phyloP scores from a whole-genome alignment of 192 early-diverging fungal species.

The Kappamyces sp. region DNA sequence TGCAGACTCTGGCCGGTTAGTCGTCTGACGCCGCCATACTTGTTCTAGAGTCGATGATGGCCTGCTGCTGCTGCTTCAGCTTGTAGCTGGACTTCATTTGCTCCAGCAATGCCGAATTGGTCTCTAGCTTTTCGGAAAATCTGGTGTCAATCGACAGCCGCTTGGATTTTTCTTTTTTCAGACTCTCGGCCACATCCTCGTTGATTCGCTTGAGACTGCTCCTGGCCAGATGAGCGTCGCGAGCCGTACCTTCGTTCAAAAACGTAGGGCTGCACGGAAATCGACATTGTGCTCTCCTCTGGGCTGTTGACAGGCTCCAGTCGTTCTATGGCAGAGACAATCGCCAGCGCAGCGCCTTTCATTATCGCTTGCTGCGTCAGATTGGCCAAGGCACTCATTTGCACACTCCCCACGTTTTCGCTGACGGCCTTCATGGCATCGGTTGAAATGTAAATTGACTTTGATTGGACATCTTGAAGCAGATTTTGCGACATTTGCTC shows the following conservation, averaged over 20 bases:
- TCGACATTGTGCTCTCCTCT: not conserved
- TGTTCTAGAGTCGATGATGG: constrained; percentile 54
- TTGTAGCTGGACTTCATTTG: constrained; percentile 44
- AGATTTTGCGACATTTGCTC: not conserved
- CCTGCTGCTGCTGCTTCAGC: constrained; percentile 60
- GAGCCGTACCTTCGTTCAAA: not conserved
- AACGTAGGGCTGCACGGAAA: constrained; percentile 9
- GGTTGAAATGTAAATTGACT: constrained; percentile 2
- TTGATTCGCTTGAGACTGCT: not conserved
- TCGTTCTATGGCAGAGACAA: constrained; percentile 3
- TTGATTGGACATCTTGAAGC: constrained; percentile 11
- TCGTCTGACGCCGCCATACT: constrained; percentile 15
- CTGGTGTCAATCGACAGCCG: constrained; percentile 16
- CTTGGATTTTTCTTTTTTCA: not conserved
- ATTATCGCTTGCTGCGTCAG: constrained; percentile 1
- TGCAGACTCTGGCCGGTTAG: constrained; percentile 16
- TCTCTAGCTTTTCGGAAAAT: constrained; percentile 12
- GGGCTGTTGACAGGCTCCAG: not conserved
- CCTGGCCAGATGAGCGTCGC: not conserved
- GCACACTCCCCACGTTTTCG: constrained; percentile 6
- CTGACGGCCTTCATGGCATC: constrained; percentile 10
- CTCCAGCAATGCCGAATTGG: constrained; percentile 28
- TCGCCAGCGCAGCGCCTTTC: constrained; percentile 4
- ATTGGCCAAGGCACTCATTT: constrained; percentile 12
- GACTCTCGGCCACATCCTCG: not conserved